Conservation (phyloP, 768 basidiomycete species). For the Mycena amicta region DNA sequence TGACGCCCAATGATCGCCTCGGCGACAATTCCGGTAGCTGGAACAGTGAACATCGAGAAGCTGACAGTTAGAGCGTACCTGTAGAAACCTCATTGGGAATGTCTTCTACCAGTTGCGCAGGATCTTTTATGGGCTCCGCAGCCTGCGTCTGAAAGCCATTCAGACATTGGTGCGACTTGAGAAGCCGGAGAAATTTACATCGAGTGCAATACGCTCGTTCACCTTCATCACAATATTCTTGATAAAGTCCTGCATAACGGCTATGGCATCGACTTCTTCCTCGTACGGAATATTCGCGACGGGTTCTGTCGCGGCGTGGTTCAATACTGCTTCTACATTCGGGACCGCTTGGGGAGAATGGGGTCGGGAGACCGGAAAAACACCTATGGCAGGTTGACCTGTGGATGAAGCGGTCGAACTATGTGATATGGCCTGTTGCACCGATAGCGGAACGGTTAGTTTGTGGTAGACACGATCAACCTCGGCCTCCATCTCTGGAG, state of each 20-base stretch:
- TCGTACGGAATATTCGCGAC: too few relatives aligned
- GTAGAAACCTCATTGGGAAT: neutral
- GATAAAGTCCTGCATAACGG: neutral
- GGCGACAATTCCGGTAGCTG: neutral
- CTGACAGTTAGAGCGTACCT: too few relatives aligned
- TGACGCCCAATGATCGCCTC: slow-evolving; percentile 26
- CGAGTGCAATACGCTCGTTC: neutral
- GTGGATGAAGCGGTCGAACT: too few relatives aligned
- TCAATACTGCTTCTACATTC: too few relatives aligned
- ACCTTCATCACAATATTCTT: neutral
- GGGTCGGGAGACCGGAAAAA: neutral
- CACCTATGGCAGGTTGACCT: neutral
- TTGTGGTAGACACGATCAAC: neutral
- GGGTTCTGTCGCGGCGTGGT: too few relatives aligned
- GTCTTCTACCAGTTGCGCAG: neutral
- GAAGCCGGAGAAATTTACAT: neutral
- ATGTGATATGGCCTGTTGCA: neutral
- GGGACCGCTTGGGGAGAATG: too few relatives aligned
- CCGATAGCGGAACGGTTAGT: neutral
- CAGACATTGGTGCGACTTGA: neutral
- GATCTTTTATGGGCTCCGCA: neutral
- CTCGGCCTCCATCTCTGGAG: neutral
- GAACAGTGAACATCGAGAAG: neutral
- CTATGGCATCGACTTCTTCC: neutral
- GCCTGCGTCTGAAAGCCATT: neutral